A percentile compares a stretch with the other conserved stretches of the same genome.
Conservation (phyloP, 225 moss, liverwort and hornwort genomes). For the Pseudoscleropodium purum region DNA sequence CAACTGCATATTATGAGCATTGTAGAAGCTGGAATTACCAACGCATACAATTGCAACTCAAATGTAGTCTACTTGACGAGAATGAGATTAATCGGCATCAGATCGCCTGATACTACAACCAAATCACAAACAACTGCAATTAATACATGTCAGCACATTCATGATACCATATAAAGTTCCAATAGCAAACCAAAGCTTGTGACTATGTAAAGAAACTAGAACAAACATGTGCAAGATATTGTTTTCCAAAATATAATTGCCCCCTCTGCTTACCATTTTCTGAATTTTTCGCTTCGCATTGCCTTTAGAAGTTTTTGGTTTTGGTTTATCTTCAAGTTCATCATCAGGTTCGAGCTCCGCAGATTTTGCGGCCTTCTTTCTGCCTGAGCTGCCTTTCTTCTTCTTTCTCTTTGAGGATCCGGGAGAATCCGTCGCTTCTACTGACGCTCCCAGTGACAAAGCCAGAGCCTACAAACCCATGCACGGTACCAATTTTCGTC, state of each 20-base stretch:
- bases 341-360: neutral
- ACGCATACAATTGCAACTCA: neutral
- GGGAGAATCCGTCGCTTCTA: neutral
- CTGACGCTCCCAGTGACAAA: constrained; percentile 25
- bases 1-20: constrained; percentile 8
- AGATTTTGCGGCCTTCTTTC: constrained; percentile 3
- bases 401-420: constrained; percentile 17
- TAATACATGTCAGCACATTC: neutral
- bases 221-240: neutral
- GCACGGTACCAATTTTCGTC: neutral
- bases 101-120: neutral
- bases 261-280: constrained; percentile 23
- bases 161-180: neutral
- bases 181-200: neutral
- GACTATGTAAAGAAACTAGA: neutral
- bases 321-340: constrained; percentile 6
- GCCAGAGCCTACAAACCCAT: constrained; percentile 36
- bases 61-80: neutral
- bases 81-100: neutral
- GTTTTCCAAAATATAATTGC: neutral
- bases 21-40: neutral
- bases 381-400: constrained; percentile 7
- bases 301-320: neutral
- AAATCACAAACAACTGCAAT: neutral
- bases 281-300: constrained; percentile 24